Evolutionary conservation across 148 eudicot species (phyloP).

Genomic region (Selenicereus undatus): DNA sequence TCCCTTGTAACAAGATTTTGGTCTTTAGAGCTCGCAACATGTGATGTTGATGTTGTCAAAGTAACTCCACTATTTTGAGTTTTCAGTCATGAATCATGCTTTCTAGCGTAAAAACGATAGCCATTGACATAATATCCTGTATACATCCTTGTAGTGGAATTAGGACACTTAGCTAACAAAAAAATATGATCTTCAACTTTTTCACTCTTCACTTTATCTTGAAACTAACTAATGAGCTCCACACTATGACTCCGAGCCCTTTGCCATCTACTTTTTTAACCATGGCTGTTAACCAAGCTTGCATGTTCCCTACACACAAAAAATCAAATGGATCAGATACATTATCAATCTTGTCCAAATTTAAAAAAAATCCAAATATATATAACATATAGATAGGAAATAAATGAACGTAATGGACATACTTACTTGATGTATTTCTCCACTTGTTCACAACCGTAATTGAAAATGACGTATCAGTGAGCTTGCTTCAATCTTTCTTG

Average conservation of each 20-base stretch:
- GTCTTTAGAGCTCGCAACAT: conserved; percentile 21
- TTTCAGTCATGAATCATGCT: conserved; percentile 6
- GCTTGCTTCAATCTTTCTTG: background rate
- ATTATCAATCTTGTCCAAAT: too few species aligned
- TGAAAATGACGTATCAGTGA: conserved; percentile 4
- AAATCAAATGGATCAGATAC: background rate
- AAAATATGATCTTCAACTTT: background rate
- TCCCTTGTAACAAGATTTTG: background rate
- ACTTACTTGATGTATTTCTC: background rate
- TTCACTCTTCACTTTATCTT: background rate
- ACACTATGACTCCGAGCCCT: background rate
- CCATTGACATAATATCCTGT: conserved; percentile 21
- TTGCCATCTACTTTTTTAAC: background rate
- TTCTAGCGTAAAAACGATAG: conserved; percentile 16
- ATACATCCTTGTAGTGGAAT: background rate
- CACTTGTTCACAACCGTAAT: background rate
- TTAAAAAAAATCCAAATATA: background rate
- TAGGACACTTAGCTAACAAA: conserved; percentile 19
- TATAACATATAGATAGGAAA: too few species aligned
- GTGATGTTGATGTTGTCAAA: conserved; percentile 2
- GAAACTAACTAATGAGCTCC: background rate
- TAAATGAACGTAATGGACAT: background rate
- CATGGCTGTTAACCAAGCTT: background rate
- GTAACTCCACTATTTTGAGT: conserved; percentile 26
- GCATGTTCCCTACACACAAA: conserved; percentile 10